Evolutionary conservation across 2,329 filamentous ascomycete species (phyloP), one percentile per base, ranked within the genome.

Genomic region (Xylaria sp.): DNA sequence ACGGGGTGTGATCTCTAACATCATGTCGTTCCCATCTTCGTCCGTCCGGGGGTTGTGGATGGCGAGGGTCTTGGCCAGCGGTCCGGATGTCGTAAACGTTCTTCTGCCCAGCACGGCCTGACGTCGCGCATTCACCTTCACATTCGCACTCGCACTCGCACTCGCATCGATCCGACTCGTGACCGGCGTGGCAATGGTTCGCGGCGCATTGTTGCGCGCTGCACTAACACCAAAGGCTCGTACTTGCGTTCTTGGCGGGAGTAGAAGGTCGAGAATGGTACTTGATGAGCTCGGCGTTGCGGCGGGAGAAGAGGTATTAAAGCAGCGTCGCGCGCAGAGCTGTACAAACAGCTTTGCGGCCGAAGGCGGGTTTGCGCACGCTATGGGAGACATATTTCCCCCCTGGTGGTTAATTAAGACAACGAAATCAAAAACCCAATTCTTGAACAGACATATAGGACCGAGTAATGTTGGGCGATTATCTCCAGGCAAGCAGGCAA

Each of bases 1-100:
- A 58, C 94, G 88, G 1, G 92, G 87, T 0, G 94, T 97, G 70
- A 98, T 97, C 63, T 91, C 91, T 27, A 99, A 86, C 74, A 84
- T 83, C 90, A 97, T 93, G 23, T 91, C 88, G n/a, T 93, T 91
- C 29, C 95, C 95, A 64, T 94, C 89, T 37, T 97, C 93, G 78
- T 96, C 93, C 65, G 86, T 86, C 73, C 91, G 89, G 0, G 93
- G 92, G 78, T 98, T 97, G 71, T 84, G 80, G 4, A 89, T 81
- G 50, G 84, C 84, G 35, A 81, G 79, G 0, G 88, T 90, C 68
- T 80, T 81, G 27, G 62, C 62, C 8, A 69, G 60, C 18, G 60
- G 37, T 29, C 54, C 16, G 5, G 70, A 70, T 2, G 57, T 62
- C 21, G 60, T 65, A 10, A 72, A 72, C 5, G 63, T 16, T 27